phyloP scores from a whole-genome alignment of 164 flowering plant genomes.

The Annona cherimola region DNA sequence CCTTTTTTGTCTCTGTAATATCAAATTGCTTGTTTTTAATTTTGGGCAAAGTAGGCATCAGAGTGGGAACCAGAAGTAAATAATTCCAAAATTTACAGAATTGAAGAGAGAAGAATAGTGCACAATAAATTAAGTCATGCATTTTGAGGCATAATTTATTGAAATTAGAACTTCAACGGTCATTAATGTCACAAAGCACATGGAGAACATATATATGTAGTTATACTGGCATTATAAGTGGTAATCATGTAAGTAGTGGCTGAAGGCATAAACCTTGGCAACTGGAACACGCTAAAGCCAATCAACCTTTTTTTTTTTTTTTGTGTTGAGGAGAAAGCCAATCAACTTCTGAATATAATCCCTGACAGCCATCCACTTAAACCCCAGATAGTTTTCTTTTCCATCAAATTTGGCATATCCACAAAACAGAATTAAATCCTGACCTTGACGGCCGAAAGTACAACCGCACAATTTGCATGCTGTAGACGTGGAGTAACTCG shows the following conservation, averaged over 20 bases:
- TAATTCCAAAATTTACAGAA: too few relatives aligned
- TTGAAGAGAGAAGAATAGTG: too few relatives aligned
- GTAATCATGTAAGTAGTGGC: neutral
- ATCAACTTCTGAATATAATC: neutral
- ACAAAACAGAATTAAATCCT: neutral
- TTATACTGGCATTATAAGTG: neutral
- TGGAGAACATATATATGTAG: neutral
- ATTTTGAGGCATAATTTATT: neutral
- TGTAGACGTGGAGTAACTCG: conserved; percentile 96
- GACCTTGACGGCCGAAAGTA: conserved; percentile 99
- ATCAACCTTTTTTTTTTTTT: too few relatives aligned
- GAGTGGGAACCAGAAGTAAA: too few relatives aligned
- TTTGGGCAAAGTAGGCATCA: too few relatives aligned
- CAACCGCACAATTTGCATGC: conserved; percentile 99
- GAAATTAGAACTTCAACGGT: neutral
- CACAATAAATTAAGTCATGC: neutral
- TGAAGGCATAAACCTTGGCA: neutral
- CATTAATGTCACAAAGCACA: neutral
- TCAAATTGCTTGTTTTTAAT: too few relatives aligned
- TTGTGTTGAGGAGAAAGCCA: neutral
- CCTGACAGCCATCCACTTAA: neutral
- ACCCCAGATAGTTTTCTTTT: neutral
- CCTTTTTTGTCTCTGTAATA: too few relatives aligned
- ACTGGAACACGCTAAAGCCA: too few relatives aligned
- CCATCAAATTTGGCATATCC: neutral